phyloP scores from a whole-genome alignment of 2,329 filamentous ascomycete species.

The Ambrosiella beaveri region DNA sequence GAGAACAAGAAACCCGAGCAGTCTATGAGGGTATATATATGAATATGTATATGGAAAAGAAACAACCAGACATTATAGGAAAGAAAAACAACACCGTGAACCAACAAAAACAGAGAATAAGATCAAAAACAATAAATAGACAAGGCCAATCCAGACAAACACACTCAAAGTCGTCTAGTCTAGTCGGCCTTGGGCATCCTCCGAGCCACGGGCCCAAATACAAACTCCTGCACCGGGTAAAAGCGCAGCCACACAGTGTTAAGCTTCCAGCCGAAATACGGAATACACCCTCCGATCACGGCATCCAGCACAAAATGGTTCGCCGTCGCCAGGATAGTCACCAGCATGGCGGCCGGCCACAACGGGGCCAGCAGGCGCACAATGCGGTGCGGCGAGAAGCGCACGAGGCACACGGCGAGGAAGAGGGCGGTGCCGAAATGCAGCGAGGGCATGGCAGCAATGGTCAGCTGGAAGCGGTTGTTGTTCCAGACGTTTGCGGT shows the following conservation, averaged over 20 bases:
- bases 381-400: constrained; percentile 24
- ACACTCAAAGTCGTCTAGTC: neutral
- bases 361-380: constrained; percentile 23
- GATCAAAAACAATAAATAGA: neutral
- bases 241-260: constrained; percentile 17
- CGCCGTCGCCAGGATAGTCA: constrained; percentile 25
- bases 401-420: constrained; percentile 20
- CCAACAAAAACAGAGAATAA: neutral
- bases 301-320: constrained; percentile 25
- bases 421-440: constrained; percentile 28
- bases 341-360: constrained; percentile 26
- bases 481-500: constrained; percentile 24
- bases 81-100: neutral
- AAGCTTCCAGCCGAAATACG: constrained; percentile 21
- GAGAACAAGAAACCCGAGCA: too few relatives aligned
- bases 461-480: constrained; percentile 29
- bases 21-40: neutral
- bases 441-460: constrained; percentile 32
- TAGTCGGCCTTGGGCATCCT: constrained; percentile 10
- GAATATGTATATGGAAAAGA: neutral
- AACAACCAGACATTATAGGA: neutral
- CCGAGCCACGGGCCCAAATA: constrained; percentile 15
- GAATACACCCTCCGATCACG: constrained; percentile 20
- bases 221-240: constrained; percentile 18
- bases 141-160: neutral